Percentiles rank a stretch among this genome's conserved stretches.
phyloP scores from a whole-genome alignment of 2,329 filamentous ascomycete species.

The Aphanoascus verrucosus region DNA sequence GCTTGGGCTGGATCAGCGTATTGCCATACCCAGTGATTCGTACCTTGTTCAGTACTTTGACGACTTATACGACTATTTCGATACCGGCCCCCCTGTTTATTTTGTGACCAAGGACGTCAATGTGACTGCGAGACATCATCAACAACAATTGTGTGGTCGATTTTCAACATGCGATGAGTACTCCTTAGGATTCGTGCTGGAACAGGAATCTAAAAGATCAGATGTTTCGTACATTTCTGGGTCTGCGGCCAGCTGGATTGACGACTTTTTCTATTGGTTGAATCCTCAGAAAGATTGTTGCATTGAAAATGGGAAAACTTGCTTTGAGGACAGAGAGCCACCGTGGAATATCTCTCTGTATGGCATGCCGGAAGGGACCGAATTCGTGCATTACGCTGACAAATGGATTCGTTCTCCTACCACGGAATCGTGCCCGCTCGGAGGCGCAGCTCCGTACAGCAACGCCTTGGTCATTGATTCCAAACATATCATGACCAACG shows the following conservation, averaged over 20 bases:
- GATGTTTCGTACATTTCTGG: constrained; percentile 80
- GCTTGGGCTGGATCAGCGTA: constrained; percentile 85
- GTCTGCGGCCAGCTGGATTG: constrained; percentile 87
- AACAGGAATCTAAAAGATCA: constrained; percentile 84
- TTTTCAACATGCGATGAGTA: constrained; percentile 79
- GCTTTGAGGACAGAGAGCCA: constrained; percentile 66
- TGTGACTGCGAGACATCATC: constrained; percentile 60
- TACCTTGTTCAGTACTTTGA: constrained; percentile 96
- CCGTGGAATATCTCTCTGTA: constrained; percentile 79
- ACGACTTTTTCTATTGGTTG: constrained; percentile 95
- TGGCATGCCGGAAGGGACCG: constrained; percentile 87
- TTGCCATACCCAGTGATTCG: constrained; percentile 84
- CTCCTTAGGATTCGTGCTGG: constrained; percentile 79
- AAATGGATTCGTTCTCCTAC: constrained; percentile 76
- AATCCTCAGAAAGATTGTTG: constrained; percentile 76
- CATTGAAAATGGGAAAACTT: constrained; percentile 57
- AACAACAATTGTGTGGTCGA: constrained; percentile 78
- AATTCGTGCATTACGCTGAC: constrained; percentile 76
- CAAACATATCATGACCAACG: constrained; percentile 55
- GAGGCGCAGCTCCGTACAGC: constrained; percentile 77
- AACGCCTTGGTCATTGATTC: constrained; percentile 70
- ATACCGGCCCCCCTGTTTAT: constrained; percentile 85
- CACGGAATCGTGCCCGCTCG: constrained; percentile 73
- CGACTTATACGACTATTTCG: constrained; percentile 86
- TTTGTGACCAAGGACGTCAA: constrained; percentile 82